phyloP scores from a whole-genome alignment of 352 stramenopile genomes.

The Pythium scleroteichum region DNA sequence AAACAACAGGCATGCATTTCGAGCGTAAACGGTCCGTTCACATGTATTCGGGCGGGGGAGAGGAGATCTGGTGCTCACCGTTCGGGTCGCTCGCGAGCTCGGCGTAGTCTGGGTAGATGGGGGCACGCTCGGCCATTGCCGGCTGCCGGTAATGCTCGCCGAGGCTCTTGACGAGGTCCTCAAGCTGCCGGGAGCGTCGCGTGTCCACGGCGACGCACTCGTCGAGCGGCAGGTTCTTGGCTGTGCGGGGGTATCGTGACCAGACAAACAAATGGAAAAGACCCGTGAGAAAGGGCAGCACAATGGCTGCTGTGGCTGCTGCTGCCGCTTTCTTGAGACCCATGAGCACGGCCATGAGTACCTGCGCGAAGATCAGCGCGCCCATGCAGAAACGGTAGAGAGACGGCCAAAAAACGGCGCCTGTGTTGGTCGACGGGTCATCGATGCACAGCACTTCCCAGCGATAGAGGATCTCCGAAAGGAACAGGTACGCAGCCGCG shows the following conservation, averaged over 20 bases:
- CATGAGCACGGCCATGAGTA: slow-evolving; percentile 73
- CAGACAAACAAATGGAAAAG: slow-evolving; percentile 76
- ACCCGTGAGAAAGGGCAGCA: slow-evolving; percentile 64
- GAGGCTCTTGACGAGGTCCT: slow-evolving; percentile 57
- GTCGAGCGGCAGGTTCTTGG: slow-evolving; percentile 70
- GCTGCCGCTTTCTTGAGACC: slow-evolving; percentile 74
- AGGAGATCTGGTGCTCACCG: slow-evolving; percentile 62
- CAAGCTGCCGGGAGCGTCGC: slow-evolving; percentile 47
- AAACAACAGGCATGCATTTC: not conserved
- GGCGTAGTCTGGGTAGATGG: slow-evolving; percentile 77
- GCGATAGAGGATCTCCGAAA: slow-evolving; percentile 77
- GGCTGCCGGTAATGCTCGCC: slow-evolving; percentile 71
- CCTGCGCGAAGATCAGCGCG: slow-evolving; percentile 75
- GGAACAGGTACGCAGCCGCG: slow-evolving; percentile 60
- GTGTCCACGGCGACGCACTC: slow-evolving; percentile 76
- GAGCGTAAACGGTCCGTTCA: slow-evolving; percentile 14
- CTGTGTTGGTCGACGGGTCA: slow-evolving; percentile 68
- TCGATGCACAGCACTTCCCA: slow-evolving; percentile 73
- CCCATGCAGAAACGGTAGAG: slow-evolving; percentile 83
- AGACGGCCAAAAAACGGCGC: slow-evolving; percentile 72
- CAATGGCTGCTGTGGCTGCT: slow-evolving; percentile 55
- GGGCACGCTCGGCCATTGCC: slow-evolving; percentile 59
- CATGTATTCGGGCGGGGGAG: slow-evolving; percentile 60
- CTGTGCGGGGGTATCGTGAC: slow-evolving; percentile 65
- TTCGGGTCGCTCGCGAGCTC: slow-evolving; percentile 67